These are phyloP conservation scores for Pseudopithomyces chartarum DNA, from an alignment of 2,329 filamentous ascomycete genomes.

Conservation along the genomic window DNA sequence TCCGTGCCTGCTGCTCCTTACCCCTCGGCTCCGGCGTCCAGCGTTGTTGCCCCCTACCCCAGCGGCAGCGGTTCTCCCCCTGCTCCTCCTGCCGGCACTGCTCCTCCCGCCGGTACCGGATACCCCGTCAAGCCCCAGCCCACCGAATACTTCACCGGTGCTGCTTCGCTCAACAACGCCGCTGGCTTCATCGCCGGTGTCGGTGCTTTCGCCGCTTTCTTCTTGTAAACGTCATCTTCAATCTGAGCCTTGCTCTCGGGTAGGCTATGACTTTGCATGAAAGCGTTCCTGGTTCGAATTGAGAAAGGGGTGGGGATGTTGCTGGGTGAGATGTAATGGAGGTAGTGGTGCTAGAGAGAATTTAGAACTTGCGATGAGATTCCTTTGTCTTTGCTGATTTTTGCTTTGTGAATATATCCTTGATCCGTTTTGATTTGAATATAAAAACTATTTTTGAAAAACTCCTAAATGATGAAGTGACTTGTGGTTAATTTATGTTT, in stretches of 20 bases:
- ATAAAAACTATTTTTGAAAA: too few species aligned
- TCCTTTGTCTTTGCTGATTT: background rate
- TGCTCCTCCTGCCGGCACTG: slow-evolving; percentile 39
- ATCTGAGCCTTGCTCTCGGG: slow-evolving; percentile 34
- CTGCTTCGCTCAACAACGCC: slow-evolving; percentile 42
- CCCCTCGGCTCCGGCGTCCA: slow-evolving; percentile 41
- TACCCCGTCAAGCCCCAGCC: slow-evolving; percentile 41
- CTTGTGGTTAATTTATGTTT: too few species aligned
- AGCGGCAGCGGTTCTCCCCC: slow-evolving; percentile 38
- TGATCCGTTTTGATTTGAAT: too few species aligned
- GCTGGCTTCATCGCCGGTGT: slow-evolving; percentile 47
- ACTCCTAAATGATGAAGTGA: too few species aligned
- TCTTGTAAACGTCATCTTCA: slow-evolving; percentile 49
- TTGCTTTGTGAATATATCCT: background rate
- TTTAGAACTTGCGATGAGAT: slow-evolving; percentile 16
- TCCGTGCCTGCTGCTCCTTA: slow-evolving; percentile 38
- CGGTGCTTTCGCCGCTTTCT: slow-evolving; percentile 49
- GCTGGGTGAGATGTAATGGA: slow-evolving; percentile 21
- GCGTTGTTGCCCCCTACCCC: slow-evolving; percentile 37
- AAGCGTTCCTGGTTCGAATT: slow-evolving; percentile 27
- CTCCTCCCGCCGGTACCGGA: slow-evolving; percentile 29
- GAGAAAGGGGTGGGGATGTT: slow-evolving; percentile 1
- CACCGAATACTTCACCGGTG: slow-evolving; percentile 43
- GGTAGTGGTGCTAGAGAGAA: slow-evolving; percentile 17
- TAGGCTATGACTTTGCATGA: slow-evolving; percentile 48